Base-by-base conservation (phyloP, 306 rosid species). In the Carpinus fangiana region DNA sequence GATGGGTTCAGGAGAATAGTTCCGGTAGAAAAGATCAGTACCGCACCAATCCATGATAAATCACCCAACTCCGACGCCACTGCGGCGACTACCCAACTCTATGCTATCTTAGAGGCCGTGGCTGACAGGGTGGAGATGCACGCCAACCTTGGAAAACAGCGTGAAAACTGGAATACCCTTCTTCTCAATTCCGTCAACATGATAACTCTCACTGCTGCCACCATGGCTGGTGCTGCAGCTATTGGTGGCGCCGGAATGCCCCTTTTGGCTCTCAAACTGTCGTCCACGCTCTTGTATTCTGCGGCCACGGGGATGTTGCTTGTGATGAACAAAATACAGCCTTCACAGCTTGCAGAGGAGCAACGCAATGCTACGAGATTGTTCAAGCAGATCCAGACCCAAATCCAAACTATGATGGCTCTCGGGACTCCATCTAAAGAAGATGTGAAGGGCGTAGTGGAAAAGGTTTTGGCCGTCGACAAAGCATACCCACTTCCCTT, bases 321-420 rank as follows among this genome's bases (percentile, higher is more conserved):
- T 17, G 14, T 86, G 53, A 90, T 87, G 85, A 91, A 87, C 87
- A 91, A 91, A 82, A 80, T 90, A 70, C 98, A 93, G 28, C 98
- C 98, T 0, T 93, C 97, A 2, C 98, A 93, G 62, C 91, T 93
- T 4, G 87, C 92, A 0, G 98, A 93, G 67, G 98, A 93, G 20
- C 97, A 93, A 41, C 87, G 97, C 0, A 93, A 90, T 36, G 96
- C 96, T 0, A 70, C 89, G 1, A 91, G 93, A 60, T 55, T 89
- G 78, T 93, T 93, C 68, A 87, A 61, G 70, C 88, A 87, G 36
- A 84, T 91, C 59, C 79, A 81, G 4, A 47, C 20, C 16, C 74
- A 91, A 61, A 84, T 93, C 41, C 11, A 87, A 70, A 91, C 83
- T 5, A 12, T 41, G 64, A 73, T 93, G 0, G 72, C 84, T 0